Percentiles rank a stretch among this genome's conserved stretches.
phyloP scores from a whole-genome alignment of 495 filamentous ascomycete species.

The Talaromyces stipitatus region DNA sequence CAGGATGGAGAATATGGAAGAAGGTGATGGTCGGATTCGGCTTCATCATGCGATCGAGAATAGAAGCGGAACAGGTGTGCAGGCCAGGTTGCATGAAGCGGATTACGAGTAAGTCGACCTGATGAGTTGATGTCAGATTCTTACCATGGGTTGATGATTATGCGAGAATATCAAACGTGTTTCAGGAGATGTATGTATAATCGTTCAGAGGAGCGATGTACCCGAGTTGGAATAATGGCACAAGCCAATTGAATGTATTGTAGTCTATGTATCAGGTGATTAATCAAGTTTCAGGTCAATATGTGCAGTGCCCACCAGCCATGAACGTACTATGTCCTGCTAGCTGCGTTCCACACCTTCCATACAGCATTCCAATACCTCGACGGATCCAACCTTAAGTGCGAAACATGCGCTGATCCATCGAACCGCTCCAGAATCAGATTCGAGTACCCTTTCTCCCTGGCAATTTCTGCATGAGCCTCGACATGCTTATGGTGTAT shows the following conservation, averaged over 20 bases:
- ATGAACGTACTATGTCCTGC: background rate
- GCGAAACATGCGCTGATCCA: constrained; percentile 8
- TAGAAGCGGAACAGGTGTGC: constrained; percentile 6
- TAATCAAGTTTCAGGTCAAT: background rate
- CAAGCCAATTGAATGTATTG: background rate
- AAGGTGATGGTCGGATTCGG: constrained; percentile 15
- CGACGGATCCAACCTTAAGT: constrained; percentile 5
- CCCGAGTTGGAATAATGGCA: too few relatives aligned
- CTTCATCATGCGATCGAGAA: constrained; percentile 12
- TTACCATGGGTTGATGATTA: too few relatives aligned
- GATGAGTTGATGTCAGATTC: background rate
- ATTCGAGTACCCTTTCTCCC: constrained; percentile 7
- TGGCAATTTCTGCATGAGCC: constrained; percentile 9
- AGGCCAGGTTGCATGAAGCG: constrained; percentile 2
- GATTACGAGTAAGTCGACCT: background rate
- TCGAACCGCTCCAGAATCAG: constrained; percentile 4
- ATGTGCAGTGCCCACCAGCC: background rate
- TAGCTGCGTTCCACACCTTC: constrained; percentile 4
- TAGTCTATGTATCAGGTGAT: background rate
- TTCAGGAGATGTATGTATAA: background rate
- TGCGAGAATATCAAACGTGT: background rate
- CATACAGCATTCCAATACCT: constrained; percentile 7
- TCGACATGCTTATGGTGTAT: constrained; percentile 10
- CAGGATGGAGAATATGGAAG: constrained; percentile 22
- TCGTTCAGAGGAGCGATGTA: too few relatives aligned